Conservation (phyloP, 306 rosid genomes). For the Carpinus fangiana region DNA sequence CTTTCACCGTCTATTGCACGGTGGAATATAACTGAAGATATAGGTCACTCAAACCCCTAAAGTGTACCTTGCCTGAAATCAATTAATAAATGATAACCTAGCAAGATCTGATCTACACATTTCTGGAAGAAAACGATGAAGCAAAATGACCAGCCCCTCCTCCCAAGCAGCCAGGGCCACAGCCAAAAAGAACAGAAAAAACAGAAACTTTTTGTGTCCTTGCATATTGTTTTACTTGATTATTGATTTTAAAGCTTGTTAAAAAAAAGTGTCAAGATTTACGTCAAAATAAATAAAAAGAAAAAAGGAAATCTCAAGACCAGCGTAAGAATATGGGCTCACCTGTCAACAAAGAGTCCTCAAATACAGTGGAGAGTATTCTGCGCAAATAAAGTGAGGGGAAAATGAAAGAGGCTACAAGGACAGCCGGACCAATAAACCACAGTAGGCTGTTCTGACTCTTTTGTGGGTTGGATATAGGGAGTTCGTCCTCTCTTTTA, state of each 20-base stretch:
- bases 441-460: slow-evolving; percentile 65
- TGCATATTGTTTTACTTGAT: not conserved
- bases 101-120: no score
- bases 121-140: no score
- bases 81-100: no score
- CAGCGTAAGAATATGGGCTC: slow-evolving; percentile 30
- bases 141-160: no score
- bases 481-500: slow-evolving; percentile 44
- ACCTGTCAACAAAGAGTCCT: slow-evolving; percentile 97
- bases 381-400: slow-evolving; percentile 89
- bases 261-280: not conserved
- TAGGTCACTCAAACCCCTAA: slow-evolving; percentile 16
- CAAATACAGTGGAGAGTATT: slow-evolving; percentile 74
- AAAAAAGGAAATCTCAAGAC: not conserved
- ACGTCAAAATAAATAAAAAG: not conserved
- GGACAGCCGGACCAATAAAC: slow-evolving; percentile 85
- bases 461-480: slow-evolving; percentile 37
- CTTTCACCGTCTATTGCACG: slow-evolving; percentile 1
- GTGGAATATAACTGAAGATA: slow-evolving; percentile 13
- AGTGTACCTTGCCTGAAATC: not conserved
- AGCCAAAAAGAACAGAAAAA: not conserved
- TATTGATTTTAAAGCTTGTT: slow-evolving; percentile 3
- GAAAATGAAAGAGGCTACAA: slow-evolving; percentile 89
- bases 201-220: not conserved
- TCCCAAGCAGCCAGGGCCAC: not conserved